Base-by-base conservation (phyloP, 805 yeast genomes). In the Candida schatavii region DNA sequence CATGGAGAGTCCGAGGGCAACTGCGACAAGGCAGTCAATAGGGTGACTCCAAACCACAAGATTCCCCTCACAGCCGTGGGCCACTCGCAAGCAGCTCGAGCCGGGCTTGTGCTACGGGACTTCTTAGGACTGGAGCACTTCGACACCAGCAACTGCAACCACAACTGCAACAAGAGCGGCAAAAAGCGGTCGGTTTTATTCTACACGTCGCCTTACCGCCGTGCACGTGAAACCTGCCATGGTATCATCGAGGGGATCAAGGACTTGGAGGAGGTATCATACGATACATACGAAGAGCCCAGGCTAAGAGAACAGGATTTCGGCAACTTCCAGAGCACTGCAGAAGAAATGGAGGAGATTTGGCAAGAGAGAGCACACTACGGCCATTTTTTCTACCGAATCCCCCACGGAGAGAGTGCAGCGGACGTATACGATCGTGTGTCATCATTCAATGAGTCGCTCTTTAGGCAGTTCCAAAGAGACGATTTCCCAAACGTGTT, bases 1-100 rank as follows among this genome's bases (percentile, higher is more conserved):
- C 97, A 90, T 58, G 97, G 97, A 20, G 97, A 90, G 56, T 84
- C 93, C 4, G 95, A 87, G 55, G 95, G 96, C 6, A 90, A 90
- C 63, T 79, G 78, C 49, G 95, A 90, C 62, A 89, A 90, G 57
- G 66, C 80, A 1, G 89, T 90, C 40, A 90, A 90, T 59, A 70
- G 83, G 42, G 72, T 74, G 54, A 77, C 82, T 1, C 88, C 97
- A 1, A 90, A 90, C 60, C 97, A 90, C 63, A 68, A 75, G 51
- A 83, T 90, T 3, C 77, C 84, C 4, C 65, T 90, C 37, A 90
- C 97, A 0, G 72, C 66, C 7, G 66, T 69, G 10, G 97, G 97
- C 0, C 84, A 80, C 55, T 48, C 51, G 4, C 88, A 84, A 52
- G 87, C 89, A 0, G 51, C 54, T 6, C 59, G 64, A 21, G 88